These are phyloP conservation scores for Phoma herbarum DNA, from an alignment of 2,329 filamentous ascomycete species.

Conservation along the genomic window DNA sequence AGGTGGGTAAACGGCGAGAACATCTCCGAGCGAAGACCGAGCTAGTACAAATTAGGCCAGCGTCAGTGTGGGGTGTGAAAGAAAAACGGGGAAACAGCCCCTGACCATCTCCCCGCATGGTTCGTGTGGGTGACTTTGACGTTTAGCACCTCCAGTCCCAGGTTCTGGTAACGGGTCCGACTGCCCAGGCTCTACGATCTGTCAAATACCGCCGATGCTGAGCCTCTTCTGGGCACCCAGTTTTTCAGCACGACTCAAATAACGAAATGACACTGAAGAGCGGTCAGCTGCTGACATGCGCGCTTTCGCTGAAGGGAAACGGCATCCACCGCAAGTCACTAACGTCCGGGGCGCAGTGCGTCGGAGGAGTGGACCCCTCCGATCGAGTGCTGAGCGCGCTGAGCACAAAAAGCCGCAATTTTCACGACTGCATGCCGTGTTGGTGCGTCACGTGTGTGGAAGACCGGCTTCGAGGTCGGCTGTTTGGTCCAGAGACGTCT, in stretches of 20 bases:
- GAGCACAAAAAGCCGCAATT: constrained; percentile 31
- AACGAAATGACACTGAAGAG: constrained; percentile 1
- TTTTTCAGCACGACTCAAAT: neutral
- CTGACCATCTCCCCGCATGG: constrained; percentile 19
- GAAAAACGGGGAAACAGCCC: constrained; percentile 5
- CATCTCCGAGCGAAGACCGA: constrained; percentile 19
- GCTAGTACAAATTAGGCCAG: neutral
- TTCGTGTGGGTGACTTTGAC: constrained; percentile 15
- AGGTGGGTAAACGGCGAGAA: constrained; percentile 4
- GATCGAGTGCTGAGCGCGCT: constrained; percentile 20
- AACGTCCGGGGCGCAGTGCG: constrained; percentile 19
- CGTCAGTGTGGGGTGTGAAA: neutral
- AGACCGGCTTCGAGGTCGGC: constrained; percentile 34
- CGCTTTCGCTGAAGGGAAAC: constrained; percentile 3
- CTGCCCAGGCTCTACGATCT: constrained; percentile 8
- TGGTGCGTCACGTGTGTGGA: constrained; percentile 32
- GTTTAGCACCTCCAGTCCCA: constrained; percentile 12
- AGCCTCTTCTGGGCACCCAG: constrained; percentile 9
- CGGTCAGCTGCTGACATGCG: constrained; percentile 10
- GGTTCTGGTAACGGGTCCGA: constrained; percentile 10
- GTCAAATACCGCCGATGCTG: constrained; percentile 6
- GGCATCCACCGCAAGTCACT: constrained; percentile 17
- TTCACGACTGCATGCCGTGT: constrained; percentile 20
- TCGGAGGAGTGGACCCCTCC: constrained; percentile 35
- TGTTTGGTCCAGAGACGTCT: constrained; percentile 34